Base-by-base conservation (phyloP, 2,329 filamentous ascomycete genomes). In the Herpotrichia juniperi region DNA sequence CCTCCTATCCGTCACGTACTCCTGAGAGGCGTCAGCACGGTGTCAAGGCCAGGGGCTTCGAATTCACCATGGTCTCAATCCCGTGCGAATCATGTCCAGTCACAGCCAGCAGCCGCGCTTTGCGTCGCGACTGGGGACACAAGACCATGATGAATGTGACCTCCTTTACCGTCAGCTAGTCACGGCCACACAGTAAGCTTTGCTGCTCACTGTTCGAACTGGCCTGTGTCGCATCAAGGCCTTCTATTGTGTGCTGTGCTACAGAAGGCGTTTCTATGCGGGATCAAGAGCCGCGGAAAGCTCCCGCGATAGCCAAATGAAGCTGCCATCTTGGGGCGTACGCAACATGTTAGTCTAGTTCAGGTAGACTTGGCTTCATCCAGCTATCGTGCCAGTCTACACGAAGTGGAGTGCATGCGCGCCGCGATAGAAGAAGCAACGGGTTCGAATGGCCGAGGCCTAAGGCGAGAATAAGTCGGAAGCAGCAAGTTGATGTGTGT, bases 401-500 rank as follows among this genome's bases (percentile, higher is more conserved):
- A 37, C 34, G 12, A 40, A 22, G 40, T 19, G 25, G 34, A 16
- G 34, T 48, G 17, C n/a, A 42, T 50, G 14, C 7, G 22, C 44
- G 56, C 58, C 58, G 59, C 56, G 54, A 61, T 61, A 57, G 59
- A 64, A 46, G 47, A 53, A 60, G 56, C 45, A 50, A 47, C 50
- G 45, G 22, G 22, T 10, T 17, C 25, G 21, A 24, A 37, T 42
- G 53, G 47, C 59, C 58, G 63, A 63, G 57, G 62, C 59, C 50
- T 51, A 46, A 17, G 54, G 53, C 67, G 66, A 69, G 54, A 68
- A 69, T 64, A 59, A 58, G 10, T 58, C 64, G 64, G 66, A 54
- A 24, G 25, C 26, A 5, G 9, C 25, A 31, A 14, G 11, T 26
- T 45, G 4, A 11, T 10, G 19, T 17, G 10, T 37, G 16, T n/a